Conservation (phyloP, 768 basidiomycete species). For the Mycena olivaceomarginata region DNA sequence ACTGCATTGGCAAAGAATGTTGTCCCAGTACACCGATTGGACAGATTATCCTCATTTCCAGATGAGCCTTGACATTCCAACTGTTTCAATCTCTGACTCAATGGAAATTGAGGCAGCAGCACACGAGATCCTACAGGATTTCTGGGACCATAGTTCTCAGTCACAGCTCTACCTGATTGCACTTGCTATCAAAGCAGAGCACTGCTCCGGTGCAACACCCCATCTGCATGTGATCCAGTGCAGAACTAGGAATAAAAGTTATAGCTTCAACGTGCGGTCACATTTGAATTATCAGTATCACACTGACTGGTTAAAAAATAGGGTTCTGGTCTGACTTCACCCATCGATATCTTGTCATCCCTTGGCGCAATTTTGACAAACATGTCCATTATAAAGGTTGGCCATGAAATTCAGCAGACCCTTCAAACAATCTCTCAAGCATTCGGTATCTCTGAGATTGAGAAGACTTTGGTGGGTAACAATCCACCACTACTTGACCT, state of each 20-base stretch:
- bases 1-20: background rate
- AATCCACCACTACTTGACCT: too few species aligned
- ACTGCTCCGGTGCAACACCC: background rate
- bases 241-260: background rate
- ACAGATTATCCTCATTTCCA: slow-evolving; percentile 5
- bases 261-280: background rate
- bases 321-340: background rate
- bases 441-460: background rate
- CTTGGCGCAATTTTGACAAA: slow-evolving; percentile 1
- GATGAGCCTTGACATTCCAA: background rate
- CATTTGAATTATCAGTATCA: background rate
- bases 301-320: too few species aligned
- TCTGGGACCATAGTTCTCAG: background rate
- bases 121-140: background rate
- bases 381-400: background rate
- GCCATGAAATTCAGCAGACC: background rate
- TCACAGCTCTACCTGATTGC: background rate
- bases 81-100: background rate
- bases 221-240: background rate
- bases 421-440: background rate
- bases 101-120: slow-evolving; percentile 1
- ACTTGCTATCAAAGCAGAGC: background rate
- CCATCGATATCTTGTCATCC: background rate
- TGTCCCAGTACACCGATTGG: slow-evolving; percentile 1
- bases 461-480: too few species aligned